These are phyloP conservation scores for Sugiyamaella qingdaonensis DNA, from an alignment of 805 yeast genomes.

Conservation along the genomic window DNA sequence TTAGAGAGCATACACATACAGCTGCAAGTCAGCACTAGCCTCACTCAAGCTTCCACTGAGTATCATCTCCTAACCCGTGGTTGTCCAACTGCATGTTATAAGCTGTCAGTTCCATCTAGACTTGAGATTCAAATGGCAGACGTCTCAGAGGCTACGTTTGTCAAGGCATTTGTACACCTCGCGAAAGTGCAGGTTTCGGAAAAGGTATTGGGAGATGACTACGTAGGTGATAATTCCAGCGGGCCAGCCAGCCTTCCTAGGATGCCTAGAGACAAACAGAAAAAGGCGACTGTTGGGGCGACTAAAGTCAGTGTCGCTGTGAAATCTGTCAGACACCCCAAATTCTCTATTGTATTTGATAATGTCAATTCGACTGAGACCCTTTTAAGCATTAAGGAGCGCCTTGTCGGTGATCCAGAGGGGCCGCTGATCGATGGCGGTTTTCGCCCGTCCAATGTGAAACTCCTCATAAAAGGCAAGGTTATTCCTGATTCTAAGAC, in stretches of 20 bases:
- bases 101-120: no score
- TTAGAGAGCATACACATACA: no score
- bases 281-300: slow-evolving; percentile 1
- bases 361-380: slow-evolving; percentile 23
- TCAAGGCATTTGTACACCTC: slow-evolving; percentile 16
- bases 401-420: slow-evolving; percentile 27
- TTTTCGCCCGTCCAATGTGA: slow-evolving; percentile 32
- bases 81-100: no score
- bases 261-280: slow-evolving; percentile 16
- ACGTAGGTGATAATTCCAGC: slow-evolving; percentile 5
- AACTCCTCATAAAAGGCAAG: slow-evolving; percentile 57
- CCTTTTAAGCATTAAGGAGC: slow-evolving; percentile 29
- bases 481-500: slow-evolving; percentile 51
- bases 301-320: slow-evolving; percentile 34
- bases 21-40: no score
- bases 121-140: background rate
- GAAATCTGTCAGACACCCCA: slow-evolving; percentile 72
- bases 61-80: no score
- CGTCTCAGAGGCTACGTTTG: slow-evolving; percentile 16
- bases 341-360: slow-evolving; percentile 41
- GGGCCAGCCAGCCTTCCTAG: slow-evolving; percentile 11
- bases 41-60: no score
- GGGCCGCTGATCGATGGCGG: slow-evolving; percentile 21
- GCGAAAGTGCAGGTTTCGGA: slow-evolving; percentile 9
- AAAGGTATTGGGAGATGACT: slow-evolving; percentile 11